Conservation (phyloP, 2,329 filamentous ascomycete species). For the Aspergillus novoparasiticus region DNA sequence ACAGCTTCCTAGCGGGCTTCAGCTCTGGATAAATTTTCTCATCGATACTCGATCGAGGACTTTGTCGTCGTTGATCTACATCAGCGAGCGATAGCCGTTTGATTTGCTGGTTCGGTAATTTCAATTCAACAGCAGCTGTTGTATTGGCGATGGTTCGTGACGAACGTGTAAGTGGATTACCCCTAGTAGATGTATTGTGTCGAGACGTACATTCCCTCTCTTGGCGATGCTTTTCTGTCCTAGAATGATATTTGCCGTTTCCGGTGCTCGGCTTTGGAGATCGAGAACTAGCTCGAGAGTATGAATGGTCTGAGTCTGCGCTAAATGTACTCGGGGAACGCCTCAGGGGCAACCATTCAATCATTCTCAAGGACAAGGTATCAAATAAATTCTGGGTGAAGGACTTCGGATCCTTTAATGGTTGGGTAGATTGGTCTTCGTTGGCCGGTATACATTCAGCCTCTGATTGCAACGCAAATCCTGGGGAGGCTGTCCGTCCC, state of each 20-base stretch:
- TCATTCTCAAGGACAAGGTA: conserved; percentile 47
- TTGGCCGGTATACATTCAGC: conserved; percentile 20
- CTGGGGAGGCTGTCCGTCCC: background rate
- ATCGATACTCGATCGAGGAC: conserved; percentile 33
- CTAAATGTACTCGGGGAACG: conserved; percentile 29
- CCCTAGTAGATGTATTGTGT: conserved; percentile 6
- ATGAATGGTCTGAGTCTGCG: conserved; percentile 13
- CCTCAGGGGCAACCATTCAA: conserved; percentile 50
- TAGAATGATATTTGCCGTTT: conserved; percentile 9
- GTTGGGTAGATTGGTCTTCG: conserved; percentile 27
- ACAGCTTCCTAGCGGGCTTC: conserved; percentile 33
- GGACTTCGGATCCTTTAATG: conserved; percentile 60
- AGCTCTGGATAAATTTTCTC: conserved; percentile 35
- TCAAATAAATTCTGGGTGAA: conserved; percentile 63
- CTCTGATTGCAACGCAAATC: conserved; percentile 11
- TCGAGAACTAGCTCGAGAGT: conserved; percentile 6
- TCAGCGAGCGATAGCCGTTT: conserved; percentile 44
- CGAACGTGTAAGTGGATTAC: conserved; percentile 33
- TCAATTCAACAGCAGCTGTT: conserved; percentile 41
- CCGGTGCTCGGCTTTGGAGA: conserved; percentile 18
- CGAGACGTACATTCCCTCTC: conserved; percentile 13
- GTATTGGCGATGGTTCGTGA: conserved; percentile 27
- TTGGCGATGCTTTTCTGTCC: conserved; percentile 14
- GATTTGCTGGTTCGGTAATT: conserved; percentile 40
- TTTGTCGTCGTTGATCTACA: conserved; percentile 39